These are phyloP conservation scores for Luvunga scandens DNA, from an alignment of 345 rosid genomes.

Conservation along the genomic window DNA sequence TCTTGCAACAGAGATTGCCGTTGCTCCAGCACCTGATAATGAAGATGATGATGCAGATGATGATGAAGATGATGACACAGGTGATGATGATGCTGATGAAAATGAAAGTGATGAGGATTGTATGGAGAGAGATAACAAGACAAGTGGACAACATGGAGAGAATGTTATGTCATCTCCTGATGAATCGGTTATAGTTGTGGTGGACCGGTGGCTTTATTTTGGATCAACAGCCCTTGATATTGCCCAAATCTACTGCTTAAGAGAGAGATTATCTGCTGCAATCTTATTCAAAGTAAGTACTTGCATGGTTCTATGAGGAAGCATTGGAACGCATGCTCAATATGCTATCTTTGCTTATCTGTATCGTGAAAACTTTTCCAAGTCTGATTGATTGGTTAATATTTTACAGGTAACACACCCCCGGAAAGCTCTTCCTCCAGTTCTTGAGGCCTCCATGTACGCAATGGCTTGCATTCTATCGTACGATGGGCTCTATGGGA, in stretches of 20 bases:
- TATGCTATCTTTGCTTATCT: neutral
- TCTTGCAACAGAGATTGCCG: slow-evolving; percentile 78
- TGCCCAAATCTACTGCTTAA: slow-evolving; percentile 87
- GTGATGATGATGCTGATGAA: slow-evolving; percentile 42
- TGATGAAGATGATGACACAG: slow-evolving; percentile 31
- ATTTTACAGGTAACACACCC: slow-evolving; percentile 65
- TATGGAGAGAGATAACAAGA: slow-evolving; percentile 30
- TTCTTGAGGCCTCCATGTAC: slow-evolving; percentile 59
- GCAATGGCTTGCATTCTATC: slow-evolving; percentile 61
- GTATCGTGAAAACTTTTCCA: neutral
- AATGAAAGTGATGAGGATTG: slow-evolving; percentile 49
- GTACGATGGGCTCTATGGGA: slow-evolving; percentile 55
- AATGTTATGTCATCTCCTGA: slow-evolving; percentile 76
- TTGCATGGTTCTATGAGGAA: neutral
- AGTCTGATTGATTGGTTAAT: neutral
- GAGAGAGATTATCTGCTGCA: slow-evolving; percentile 72
- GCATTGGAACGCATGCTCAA: neutral
- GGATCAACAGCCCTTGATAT: slow-evolving; percentile 70
- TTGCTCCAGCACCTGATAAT: slow-evolving; percentile 45
- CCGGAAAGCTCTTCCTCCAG: slow-evolving; percentile 51
- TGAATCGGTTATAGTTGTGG: slow-evolving; percentile 57
- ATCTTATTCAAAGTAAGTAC: slow-evolving; percentile 64
- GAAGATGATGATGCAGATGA: slow-evolving; percentile 18
- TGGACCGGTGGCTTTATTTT: slow-evolving; percentile 83
- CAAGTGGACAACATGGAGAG: slow-evolving; percentile 30